phyloP scores from a whole-genome alignment of 371 early-diverging fungal species.

The Apophysomyces ossiformis region DNA sequence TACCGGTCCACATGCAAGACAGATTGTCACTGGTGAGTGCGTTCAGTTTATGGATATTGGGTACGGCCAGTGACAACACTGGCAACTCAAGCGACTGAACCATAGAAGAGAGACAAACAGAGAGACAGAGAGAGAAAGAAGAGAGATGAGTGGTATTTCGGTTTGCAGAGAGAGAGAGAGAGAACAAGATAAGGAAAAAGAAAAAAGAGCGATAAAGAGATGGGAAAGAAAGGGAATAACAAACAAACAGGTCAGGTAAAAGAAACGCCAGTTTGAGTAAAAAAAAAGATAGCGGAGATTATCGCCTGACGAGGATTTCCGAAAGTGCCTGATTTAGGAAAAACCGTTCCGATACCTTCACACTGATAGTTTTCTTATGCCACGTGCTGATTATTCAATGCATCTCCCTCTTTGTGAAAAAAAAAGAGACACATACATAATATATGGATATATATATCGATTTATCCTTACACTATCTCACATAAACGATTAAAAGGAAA shows the following conservation, averaged over 20 bases:
- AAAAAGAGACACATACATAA: too few species aligned
- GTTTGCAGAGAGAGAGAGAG: background rate
- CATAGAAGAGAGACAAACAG: slow-evolving; percentile 24
- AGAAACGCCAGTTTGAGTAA: background rate
- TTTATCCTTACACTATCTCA: too few species aligned
- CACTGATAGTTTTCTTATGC: background rate
- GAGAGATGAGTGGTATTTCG: background rate
- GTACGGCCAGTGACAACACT: slow-evolving; percentile 46
- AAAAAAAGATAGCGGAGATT: too few species aligned
- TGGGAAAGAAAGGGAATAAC: background rate
- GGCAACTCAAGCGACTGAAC: slow-evolving; percentile 43
- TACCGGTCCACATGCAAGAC: slow-evolving; percentile 57
- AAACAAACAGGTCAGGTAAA: slow-evolving; percentile 5
- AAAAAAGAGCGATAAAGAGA: background rate
- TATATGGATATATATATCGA: too few species aligned
- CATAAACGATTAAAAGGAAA: too few species aligned
- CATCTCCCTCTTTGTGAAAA: background rate
- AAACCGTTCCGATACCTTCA: slow-evolving; percentile 2
- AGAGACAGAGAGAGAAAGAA: slow-evolving; percentile 4
- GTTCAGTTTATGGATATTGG: slow-evolving; percentile 44
- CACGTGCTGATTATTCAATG: slow-evolving; percentile 11
- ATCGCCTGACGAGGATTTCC: background rate
- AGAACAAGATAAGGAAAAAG: background rate
- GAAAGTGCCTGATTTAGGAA: slow-evolving; percentile 1
- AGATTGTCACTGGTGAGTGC: slow-evolving; percentile 43